Base-by-base conservation (phyloP, 176 grass and related monocot species). In the Tuctoria greenei region DNA sequence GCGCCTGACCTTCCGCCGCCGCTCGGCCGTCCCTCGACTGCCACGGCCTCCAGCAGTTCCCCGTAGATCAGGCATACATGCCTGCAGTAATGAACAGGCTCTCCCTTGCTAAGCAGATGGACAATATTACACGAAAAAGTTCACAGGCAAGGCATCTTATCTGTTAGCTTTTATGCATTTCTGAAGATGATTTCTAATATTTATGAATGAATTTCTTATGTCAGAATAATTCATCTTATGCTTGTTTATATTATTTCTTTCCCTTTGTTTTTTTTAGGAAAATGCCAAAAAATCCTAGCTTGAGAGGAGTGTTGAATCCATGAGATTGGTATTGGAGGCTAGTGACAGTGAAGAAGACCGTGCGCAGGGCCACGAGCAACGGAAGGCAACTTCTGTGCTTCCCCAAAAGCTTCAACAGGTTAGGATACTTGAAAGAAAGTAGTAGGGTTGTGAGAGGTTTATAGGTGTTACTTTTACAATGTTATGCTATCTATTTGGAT, bases 31-130 rank as follows among this genome's bases (percentile, higher is more conserved):
- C n/a, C n/a, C n/a, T n/a, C n/a, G n/a, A n/a, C n/a, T n/a, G n/a
- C n/a, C n/a, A n/a, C n/a, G n/a, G n/a, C n/a, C 78, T 96, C 68
- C 82, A 76, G 45, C 93, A 96, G 61, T 96, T 96, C 81, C 93
- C 93, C 73, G 72, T 96, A 36, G 80, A 96, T 74, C 69, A 87
- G 69, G 73, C 86, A 15, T 96, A 92, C 66, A 96, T 96, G 83
- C 80, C 89, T 79, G 89, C 81, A 72, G 74, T 96, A 76, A 80
- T 84, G 70, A 92, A 71, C 79, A 82, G 89, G 49, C 70, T 96
- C 39, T 87, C 89, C 55, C 76, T 96, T 71, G 89, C 93, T 39
- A 83, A 84, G 28, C 89, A 89, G 76, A 86, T 96, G 18, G 93
- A 96, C 61, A 89, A 86, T 61, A 92, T 96, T 71, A 54, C 54